Base-by-base conservation (phyloP, 257 asterid genomes). In the Nicotiana undulata region DNA sequence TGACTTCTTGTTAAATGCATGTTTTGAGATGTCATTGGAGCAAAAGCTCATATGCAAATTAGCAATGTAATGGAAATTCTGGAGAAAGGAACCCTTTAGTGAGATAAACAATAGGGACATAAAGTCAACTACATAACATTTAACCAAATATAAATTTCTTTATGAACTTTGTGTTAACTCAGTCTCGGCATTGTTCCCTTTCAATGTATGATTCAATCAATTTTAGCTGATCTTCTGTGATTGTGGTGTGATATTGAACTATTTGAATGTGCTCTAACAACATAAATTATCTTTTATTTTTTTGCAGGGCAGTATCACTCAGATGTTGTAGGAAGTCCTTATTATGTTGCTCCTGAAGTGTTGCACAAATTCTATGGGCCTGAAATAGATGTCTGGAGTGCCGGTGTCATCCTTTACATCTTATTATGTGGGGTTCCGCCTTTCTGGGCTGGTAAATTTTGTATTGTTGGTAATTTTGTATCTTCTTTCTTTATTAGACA, bases 271-370 rank as follows among this genome's bases (percentile, higher is more conserved):
- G 61, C 40, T 13, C 4, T 46, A 46, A 72, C 17, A 72, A 46
- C 49, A n/a, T 72, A 24, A 13, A 72, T 1, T 7, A 22, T 46
- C 65, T 61, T 79, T 81, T 3, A 34, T 31, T 26, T 26, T 26
- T 26, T 46, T 49, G 1, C 86, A 92, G 98, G 97, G 77, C 97
- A 94, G 60, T 89, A 89, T 88, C 90, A 92, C 46, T 89, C 89
- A 32, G 98, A 94, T 67, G 98, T 94, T 6, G 98, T 94, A 44
- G 98, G 98, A 84, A 94, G 98, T 81, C 95, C 97, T 5, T 94
- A 94, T 72, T 94, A 92, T 81, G 98, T 92, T 37, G 98, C 98
- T 4, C 97, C 98, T 60, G 98, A 94, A 85, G 98, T 92, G 63
- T 78, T 94, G 87, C 97, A 94, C 84, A 94, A 94, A 79, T 86